Conservation (phyloP, 78 protist species). For the Trichosphaerium sp. region DNA sequence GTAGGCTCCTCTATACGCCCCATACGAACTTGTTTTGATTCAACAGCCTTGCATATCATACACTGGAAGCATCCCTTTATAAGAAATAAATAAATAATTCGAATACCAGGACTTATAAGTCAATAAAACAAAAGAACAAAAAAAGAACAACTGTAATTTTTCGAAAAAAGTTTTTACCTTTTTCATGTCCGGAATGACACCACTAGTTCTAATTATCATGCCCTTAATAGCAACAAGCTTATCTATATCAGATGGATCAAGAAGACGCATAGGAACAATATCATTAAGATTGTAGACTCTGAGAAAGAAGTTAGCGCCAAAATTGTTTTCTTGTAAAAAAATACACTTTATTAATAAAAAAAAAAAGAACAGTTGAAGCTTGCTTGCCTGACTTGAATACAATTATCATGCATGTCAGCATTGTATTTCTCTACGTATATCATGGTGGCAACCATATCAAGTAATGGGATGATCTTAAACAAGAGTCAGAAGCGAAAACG, state of each 20-base stretch:
- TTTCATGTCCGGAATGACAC: constrained; percentile 78
- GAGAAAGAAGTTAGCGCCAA: neutral
- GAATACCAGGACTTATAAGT: neutral
- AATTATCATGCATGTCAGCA: neutral
- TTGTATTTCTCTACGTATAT: neutral
- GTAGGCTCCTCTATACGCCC: constrained; percentile 76
- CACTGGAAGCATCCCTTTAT: constrained; percentile 40
- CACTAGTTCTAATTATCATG: constrained; percentile 71
- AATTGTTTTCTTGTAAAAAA: neutral
- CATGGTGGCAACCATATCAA: constrained; percentile 5
- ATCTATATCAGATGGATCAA: constrained; percentile 83
- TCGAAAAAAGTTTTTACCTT: neutral
- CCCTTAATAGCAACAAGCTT: constrained; percentile 80
- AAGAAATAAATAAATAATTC: neutral
- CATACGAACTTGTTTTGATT: constrained; percentile 10
- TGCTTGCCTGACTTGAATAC: neutral
- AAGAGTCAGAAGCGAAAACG: neutral
- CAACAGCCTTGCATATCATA: constrained; percentile 30
- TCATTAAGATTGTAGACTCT: constrained; percentile 45
- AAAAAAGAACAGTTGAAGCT: neutral
- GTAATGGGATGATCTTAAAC: too few species aligned
- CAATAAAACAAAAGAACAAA: neutral
- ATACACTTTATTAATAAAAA: neutral
- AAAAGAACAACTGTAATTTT: neutral
- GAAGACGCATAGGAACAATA: constrained; percentile 53